Conservation (phyloP, 73 alveolate species). For the Paramecium pentaurelia region DNA sequence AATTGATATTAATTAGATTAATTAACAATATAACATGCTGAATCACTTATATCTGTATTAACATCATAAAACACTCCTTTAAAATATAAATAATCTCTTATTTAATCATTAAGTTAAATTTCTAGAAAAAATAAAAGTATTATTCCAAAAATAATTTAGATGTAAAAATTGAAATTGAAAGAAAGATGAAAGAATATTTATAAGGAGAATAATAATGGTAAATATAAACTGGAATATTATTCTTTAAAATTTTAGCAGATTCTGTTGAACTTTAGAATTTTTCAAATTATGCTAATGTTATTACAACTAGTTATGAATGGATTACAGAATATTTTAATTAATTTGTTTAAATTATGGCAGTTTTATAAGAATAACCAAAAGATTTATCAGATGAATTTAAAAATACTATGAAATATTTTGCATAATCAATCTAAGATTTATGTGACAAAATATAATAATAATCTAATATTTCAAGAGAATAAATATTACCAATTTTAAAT, state of each 20-base stretch:
- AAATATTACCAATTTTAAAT: neutral
- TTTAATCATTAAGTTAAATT: neutral
- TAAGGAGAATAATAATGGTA: neutral
- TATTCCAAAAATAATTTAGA: neutral
- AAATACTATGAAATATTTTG: neutral
- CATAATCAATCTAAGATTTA: neutral
- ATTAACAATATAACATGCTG: neutral
- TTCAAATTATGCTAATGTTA: neutral
- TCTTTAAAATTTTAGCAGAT: neutral
- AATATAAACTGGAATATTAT: neutral
- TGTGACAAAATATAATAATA: conserved; percentile 4
- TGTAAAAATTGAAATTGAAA: neutral
- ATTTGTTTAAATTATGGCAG: neutral
- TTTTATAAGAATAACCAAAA: neutral
- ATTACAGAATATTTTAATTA: neutral
- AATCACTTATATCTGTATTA: neutral
- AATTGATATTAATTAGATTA: neutral
- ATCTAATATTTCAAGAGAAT: neutral
- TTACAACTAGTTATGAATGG: neutral
- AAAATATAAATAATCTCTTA: neutral
- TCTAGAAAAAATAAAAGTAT: neutral
- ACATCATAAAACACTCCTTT: neutral
- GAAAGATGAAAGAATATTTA: neutral
- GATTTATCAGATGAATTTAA: neutral
- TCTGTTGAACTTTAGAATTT: neutral